Conservation (phyloP, 148 eudicot genomes). For the Suaeda aralocaspica region DNA sequence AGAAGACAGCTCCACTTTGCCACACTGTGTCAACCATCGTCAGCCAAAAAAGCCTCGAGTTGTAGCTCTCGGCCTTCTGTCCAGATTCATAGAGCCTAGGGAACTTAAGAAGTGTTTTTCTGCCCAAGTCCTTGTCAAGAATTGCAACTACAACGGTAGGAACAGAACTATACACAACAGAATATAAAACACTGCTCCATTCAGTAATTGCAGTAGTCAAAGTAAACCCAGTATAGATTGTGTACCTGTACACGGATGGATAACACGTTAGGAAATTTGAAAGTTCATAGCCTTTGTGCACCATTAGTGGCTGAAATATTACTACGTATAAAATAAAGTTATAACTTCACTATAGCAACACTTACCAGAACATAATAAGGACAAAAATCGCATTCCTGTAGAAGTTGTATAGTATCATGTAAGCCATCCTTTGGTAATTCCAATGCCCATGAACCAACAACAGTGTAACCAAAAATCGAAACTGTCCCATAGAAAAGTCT, state of each 20-base stretch:
- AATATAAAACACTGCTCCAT: constrained; percentile 92
- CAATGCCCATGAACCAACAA: constrained; percentile 97
- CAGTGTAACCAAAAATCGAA: constrained; percentile 87
- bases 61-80: constrained; percentile 79
- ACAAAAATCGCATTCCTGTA: constrained; percentile 94
- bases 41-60: constrained; percentile 72
- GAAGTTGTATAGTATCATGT: constrained; percentile 94
- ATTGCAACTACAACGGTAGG: constrained; percentile 83
- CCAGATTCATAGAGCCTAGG: constrained; percentile 89
- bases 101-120: constrained; percentile 60
- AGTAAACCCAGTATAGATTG: constrained; percentile 64
- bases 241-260: constrained; percentile 56
- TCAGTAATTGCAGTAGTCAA: constrained; percentile 94
- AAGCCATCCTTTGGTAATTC: constrained; percentile 98
- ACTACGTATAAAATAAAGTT: background rate
- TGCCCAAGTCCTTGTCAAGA: constrained; percentile 93
- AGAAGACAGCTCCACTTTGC: constrained; percentile 83
- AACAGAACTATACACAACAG: constrained; percentile 77
- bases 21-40: constrained; percentile 83
- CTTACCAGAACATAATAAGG: constrained; percentile 87
- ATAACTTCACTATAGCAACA: constrained; percentile 1
- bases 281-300: background rate
- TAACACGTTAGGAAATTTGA: background rate
- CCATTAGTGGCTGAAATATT: background rate
- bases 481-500: constrained; percentile 99